Evolutionary conservation across 306 rosid species (phyloP), one percentile per base, ranked within the genome.

Genomic region (Trifolium pratense): DNA sequence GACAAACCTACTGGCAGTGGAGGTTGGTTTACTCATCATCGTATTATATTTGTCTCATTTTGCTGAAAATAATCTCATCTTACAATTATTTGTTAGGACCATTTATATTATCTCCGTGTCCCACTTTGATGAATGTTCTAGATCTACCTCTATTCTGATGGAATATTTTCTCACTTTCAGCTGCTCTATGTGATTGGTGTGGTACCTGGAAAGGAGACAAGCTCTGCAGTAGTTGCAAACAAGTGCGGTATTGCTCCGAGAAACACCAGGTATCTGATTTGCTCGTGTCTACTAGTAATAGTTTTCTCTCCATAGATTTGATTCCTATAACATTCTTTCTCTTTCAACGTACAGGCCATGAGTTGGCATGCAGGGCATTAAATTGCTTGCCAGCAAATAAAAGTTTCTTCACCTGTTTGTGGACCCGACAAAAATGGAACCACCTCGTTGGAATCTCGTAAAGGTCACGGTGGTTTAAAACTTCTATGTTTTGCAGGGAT

Each of bases 171-270:
- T 78, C 82, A 67, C 65, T 84, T 66, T 21, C 68, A 91, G 98
- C 81, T 80, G 69, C 84, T 39, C 88, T 82, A 52, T 93, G 96
- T 80, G 77, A 81, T 80, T 93, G 94, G 97, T 93, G 98, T 68
- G 96, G 89, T 52, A 86, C 91, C 16, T 91, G 94, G 97, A 89
- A 85, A 84, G 96, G 96, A 77, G 80, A 76, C 69, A 91, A 86
- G 74, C 76, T 75, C 16, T 94, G 97, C 72, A 79, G 88, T 45
- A 25, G 90, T 72, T 94, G 98, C 85, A 86, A 76, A 87, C 85
- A 57, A 67, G 85, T 82, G 32, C 87, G 87, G n/a, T 89, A 94
- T 77, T 94, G 98, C 85, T 94, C 95, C 4, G 92, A 87, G 84
- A 91, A 91, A 75, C 97, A 89, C 82, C 85, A 83, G 92, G 97